Evolutionary conservation across 495 filamentous ascomycete genomes (phyloP), one percentile per base, ranked within the genome.

Genomic region (Bombardia bombarda): DNA sequence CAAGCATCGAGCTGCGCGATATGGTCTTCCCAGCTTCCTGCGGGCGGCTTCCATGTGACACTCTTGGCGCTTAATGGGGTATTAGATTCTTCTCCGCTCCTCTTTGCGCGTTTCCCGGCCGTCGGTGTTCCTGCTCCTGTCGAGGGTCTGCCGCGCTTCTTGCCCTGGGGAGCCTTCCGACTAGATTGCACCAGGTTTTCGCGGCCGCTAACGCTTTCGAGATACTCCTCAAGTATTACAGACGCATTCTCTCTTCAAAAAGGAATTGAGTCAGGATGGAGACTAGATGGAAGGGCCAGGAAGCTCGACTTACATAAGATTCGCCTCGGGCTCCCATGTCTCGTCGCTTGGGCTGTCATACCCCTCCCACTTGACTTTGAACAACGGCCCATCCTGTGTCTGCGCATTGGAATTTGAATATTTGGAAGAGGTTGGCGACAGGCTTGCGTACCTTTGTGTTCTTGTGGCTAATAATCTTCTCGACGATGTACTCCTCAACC

Each of bases 271-370:
- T 24, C 10, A 44, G 28, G 21, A 12, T 54, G 24, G 24, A 26
- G 24, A 6, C 6, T 26, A 26, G 5, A 5, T 10, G 10, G 24
- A 26, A 26, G 10, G 10, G 24, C 24, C 5, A 26, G 24, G 24
- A 26, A 26, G 24, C 5, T 26, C 26, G 26, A n/a, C 62, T 35
- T 59, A 77, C 75, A 43, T 61, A 43, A 79, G 60, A 42, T 80
- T 78, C 25, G 73, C 73, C 41, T 80, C 75, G 0, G 74, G 70
- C 47, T 82, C 78, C 77, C 77, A 80, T 0, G 77, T 81, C 55
- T 66, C 56, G 45, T 82, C 77, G 0, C 63, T 55, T 44, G 74
- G 73, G 34, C 74, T 73, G 16, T 79, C 75, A 42, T 74, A 80
- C 1, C 76, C 76, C 43, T 78, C 74, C 78, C 78, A 82, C 46